Evolutionary conservation across 2,329 filamentous ascomycete species (phyloP).

Genomic region (Chrysosporium keratinophilum): DNA sequence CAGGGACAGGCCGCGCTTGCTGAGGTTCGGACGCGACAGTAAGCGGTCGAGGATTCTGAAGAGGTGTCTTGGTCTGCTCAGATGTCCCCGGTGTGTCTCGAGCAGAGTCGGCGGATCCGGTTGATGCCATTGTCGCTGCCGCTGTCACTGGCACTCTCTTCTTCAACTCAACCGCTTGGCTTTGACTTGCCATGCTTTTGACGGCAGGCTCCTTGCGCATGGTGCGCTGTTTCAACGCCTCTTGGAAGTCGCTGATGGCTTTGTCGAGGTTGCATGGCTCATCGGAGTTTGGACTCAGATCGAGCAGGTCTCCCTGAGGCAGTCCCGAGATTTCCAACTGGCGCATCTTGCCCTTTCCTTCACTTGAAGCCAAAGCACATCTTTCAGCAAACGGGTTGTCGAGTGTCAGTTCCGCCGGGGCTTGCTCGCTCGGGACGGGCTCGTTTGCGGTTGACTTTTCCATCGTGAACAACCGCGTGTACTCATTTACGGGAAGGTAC

Average conservation of each 20-base stretch:
- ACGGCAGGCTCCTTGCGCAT: neutral
- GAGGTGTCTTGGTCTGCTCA: neutral
- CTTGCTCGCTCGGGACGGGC: neutral
- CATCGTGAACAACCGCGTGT: neutral
- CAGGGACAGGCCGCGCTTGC: neutral
- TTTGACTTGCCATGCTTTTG: neutral
- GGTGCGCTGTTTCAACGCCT: neutral
- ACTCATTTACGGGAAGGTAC: neutral
- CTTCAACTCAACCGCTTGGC: neutral
- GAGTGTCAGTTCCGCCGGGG: neutral
- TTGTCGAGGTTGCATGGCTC: neutral
- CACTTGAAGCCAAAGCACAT: neutral
- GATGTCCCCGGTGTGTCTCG: neutral
- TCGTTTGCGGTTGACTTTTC: neutral
- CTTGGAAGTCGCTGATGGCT: constrained; percentile 2
- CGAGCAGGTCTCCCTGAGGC: neutral
- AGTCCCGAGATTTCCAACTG: neutral
- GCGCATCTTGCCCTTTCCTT: neutral
- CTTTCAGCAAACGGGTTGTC: neutral
- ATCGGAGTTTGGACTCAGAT: neutral
- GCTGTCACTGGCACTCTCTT: neutral
- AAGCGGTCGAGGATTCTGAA: neutral
- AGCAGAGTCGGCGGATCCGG: neutral
- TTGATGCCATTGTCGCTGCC: neutral
- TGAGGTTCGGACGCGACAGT: neutral